A percentile compares a stretch with the other conserved stretches of the same genome.
Conservation (phyloP, 345 rosid species). For the Acer saccharum region DNA sequence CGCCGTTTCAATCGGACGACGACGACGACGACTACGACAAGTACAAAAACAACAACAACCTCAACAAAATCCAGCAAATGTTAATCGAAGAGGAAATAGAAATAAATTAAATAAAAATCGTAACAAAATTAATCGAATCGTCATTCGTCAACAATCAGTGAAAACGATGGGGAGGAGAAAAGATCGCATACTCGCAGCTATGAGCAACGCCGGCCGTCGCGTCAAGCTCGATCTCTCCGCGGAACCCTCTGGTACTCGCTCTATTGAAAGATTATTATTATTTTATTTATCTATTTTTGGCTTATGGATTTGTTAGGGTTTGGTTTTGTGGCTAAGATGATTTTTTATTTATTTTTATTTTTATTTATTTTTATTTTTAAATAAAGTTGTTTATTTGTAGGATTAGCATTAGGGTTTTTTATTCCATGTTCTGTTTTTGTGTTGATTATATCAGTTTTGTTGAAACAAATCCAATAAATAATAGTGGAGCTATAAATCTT, state of each 20-base stretch:
- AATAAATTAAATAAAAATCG: not conserved
- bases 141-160: not conserved
- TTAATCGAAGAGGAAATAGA: not conserved
- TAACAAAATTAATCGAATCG: not conserved
- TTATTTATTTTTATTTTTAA: too few relatives aligned
- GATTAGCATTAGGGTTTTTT: not conserved
- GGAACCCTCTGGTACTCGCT: conserved; percentile 91
- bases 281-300: not conserved
- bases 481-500: not conserved
- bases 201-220: conserved; percentile 82
- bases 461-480: not conserved
- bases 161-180: conserved; percentile 86
- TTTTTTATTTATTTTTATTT: too few relatives aligned
- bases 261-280: not conserved
- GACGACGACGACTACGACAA: too few relatives aligned
- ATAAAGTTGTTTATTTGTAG: not conserved
- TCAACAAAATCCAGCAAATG: too few relatives aligned
- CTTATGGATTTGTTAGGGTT: not conserved
- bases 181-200: conserved; percentile 88
- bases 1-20: too few relatives aligned
- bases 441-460: not conserved
- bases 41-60: too few relatives aligned
- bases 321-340: not conserved
- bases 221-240: conserved; percentile 92
- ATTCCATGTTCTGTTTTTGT: not conserved